These are phyloP conservation scores for Pythium volutum DNA, from an alignment of 352 stramenopile species.

Conservation along the genomic window DNA sequence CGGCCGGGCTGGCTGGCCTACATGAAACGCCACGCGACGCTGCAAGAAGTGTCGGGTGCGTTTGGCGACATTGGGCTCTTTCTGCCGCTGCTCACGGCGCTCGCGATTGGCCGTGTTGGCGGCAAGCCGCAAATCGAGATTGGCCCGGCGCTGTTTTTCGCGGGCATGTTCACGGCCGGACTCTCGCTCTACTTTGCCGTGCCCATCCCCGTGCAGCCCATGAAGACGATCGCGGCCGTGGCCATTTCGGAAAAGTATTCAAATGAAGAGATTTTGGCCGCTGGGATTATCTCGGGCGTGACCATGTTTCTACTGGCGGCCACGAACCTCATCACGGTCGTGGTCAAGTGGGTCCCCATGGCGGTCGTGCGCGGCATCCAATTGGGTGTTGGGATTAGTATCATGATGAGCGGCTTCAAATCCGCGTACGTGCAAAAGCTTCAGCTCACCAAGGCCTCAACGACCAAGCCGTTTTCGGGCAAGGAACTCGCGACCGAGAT, in stretches of 20 bases:
- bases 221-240: slow-evolving; percentile 93
- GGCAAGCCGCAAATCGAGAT: slow-evolving; percentile 81
- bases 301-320: slow-evolving; percentile 71
- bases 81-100: slow-evolving; percentile 90
- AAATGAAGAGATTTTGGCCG: slow-evolving; percentile 76
- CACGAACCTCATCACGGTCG: slow-evolving; percentile 89
- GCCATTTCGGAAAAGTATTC: slow-evolving; percentile 83
- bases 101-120: slow-evolving; percentile 74
- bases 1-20: slow-evolving; percentile 54
- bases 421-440: slow-evolving; percentile 48
- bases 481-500: slow-evolving; percentile 24
- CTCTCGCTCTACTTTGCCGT: slow-evolving; percentile 88
- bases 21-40: slow-evolving; percentile 61
- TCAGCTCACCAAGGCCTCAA: slow-evolving; percentile 28
- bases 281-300: slow-evolving; percentile 81
- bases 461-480: slow-evolving; percentile 27
- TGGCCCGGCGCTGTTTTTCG: slow-evolving; percentile 90
- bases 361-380: slow-evolving; percentile 90
- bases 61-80: slow-evolving; percentile 94
- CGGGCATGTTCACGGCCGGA: slow-evolving; percentile 84
- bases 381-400: slow-evolving; percentile 86
- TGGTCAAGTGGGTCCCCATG: slow-evolving; percentile 87
- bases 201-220: slow-evolving; percentile 94
- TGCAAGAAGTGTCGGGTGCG: slow-evolving; percentile 85
- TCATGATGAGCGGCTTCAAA: slow-evolving; percentile 85